Base-by-base conservation (phyloP, 2,329 filamentous ascomycete species). In the Microsporum canis region DNA sequence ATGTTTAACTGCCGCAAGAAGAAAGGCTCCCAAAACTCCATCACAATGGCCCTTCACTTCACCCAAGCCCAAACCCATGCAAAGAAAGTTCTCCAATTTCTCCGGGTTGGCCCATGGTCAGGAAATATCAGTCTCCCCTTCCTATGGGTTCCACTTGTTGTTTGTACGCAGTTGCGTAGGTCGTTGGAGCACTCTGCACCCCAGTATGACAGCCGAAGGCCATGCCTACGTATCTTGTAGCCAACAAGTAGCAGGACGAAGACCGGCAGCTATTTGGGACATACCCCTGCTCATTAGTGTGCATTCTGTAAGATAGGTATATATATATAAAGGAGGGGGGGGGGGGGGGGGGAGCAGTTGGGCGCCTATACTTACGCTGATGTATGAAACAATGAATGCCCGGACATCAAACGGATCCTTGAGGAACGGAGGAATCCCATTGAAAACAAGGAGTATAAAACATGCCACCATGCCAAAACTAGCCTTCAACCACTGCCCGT, bases 41-140 rank as follows among this genome's bases (percentile, higher is more conserved):
- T 34, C 7, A 49, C 27, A 10, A 14, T n/a, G 34, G 6, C 10
- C 33, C 3, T 6, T 57, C 23, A 76, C 57, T 73, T 75, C 61
- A 70, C 65, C 73, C 73, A 76, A 27, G 72, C 72, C 73, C 71
- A 74, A 39, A 76, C 47, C 73, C 73, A 76, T 10, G 65, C 56
- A 5, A 70, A 43, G 51, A 76, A 71, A 1, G 65, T 66, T 8
- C 41, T 34, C 36, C 63, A 57, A 60, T 75, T 76, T 3, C 69
- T 66, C 60, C 64, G 68, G 17, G 71, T 72, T 34, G 72, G 65
- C 0, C 69, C 70, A 56, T 70, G 66, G 34, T 75, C 73, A 2
- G 71, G 69, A 43, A 75, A 70, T 60, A 73, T 70, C 51, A 76
- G 63, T 57, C 72, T 68, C 7, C 73, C 73, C 60, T 73, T 74